Evolutionary conservation across 2,329 filamentous ascomycete species (phyloP), one percentile per base, ranked within the genome.

Genomic region (Xylaria sp.): DNA sequence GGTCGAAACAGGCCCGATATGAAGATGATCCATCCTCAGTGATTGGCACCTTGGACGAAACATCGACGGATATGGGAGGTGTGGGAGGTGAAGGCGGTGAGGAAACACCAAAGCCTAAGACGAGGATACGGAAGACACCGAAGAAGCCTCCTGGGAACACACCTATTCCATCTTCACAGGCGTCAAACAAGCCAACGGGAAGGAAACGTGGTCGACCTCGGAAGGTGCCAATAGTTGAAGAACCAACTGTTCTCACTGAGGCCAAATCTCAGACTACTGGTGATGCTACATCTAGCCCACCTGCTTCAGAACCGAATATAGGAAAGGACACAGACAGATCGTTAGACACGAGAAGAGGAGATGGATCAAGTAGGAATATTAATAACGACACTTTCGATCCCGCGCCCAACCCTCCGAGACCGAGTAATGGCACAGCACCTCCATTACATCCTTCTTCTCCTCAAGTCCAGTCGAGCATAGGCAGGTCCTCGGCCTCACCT

Each of bases 91-190:
- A 78, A 73, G 66, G 69, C 69, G 65, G 75, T 71, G 72, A 75
- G 65, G 69, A 74, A 6, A 78, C 76, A 3, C 78, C 80, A 1
- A 76, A 79, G 51, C 69, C 78, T 12, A 82, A 81, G 29, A 73
- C 81, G 5, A 79, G 69, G 29, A 44, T 67, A 62, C 72, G 74
- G 42, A 79, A 75, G 60, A 79, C 76, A 4, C 76, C 77, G 4
- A 75, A 66, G 62, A 75, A 69, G 25, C 51, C 61, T 10, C 47
- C 73, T 37, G 63, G 73, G 2, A 58, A 65, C 9, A 66, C 72
- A 21, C 44, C 69, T 21, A 69, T 74, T 8, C 75, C 76, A 21
- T 78, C 78, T 18, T 77, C 76, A 42, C 74, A 78, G 40, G 35
- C 69, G 29, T 70, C 74, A 35, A 74, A 63, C 32, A 73, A 66